Evolutionary conservation across 352 stramenopile genomes (phyloP), one percentile per base, ranked within the genome.

Genomic region (Phytophthora aleatoria): DNA sequence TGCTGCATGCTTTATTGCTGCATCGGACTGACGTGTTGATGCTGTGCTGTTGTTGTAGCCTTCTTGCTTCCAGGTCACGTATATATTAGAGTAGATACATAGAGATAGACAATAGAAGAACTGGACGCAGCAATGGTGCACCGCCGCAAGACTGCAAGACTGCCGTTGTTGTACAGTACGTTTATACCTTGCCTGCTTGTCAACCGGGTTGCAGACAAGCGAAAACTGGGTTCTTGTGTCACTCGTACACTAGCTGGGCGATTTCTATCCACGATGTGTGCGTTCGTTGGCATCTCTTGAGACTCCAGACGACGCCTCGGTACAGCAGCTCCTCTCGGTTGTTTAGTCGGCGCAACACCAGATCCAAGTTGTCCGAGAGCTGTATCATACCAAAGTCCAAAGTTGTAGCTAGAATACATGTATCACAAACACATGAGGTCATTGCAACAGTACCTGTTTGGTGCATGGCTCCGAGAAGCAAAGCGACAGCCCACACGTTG

Each of bases 231-330:
- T 16, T 48, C 20, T 26, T 42, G n/a, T 49, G 15, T 73, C 53
- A 86, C 39, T 88, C 77, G 49, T 90, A 90, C 31, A 89, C 35
- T 10, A 90, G 55, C 50, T 92, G 83, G 45, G 69, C 76, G 55
- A 92, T 85, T 69, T 92, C 83, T 71, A 92, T 89, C 74, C 80
- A 92, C 7, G 81, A 90, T 44, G 76, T 67, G 20, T 79, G 77
- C 10, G 73, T 61, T 24, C 79, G 77, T 42, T 69, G 68, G 27
- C 59, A 71, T 56, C 81, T 79, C 33, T 79, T 69, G 48, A 89
- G 48, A 52, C 71, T 81, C 79, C 78, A 93, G 36, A 86, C 60
- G 36, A 93, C 77, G 8, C 80, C 82, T 12, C 81, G 80, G 50
- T 89, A 90, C 41, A 92, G 56, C 30, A 92, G 78, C 41, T 90